Evolutionary conservation across 2,329 filamentous ascomycete species (phyloP).

Genomic region (Dactylellina cionopaga): DNA sequence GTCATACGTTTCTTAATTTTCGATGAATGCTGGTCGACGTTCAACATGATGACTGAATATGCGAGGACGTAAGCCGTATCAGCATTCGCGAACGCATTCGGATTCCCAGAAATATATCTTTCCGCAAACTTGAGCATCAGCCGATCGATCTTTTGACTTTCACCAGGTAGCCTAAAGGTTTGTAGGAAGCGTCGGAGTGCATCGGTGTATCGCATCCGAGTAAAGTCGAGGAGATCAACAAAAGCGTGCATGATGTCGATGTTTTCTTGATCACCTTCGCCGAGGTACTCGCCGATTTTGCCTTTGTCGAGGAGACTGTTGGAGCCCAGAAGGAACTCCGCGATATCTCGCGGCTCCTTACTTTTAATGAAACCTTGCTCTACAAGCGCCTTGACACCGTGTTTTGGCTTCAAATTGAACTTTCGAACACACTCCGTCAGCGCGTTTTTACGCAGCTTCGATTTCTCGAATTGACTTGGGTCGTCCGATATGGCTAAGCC

Average conservation of each 20-base stretch:
- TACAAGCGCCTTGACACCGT: constrained; percentile 84
- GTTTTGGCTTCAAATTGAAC: constrained; percentile 98
- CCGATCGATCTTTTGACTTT: constrained; percentile 98
- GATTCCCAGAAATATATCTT: constrained; percentile 92
- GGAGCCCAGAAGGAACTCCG: constrained; percentile 80
- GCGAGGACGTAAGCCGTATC: constrained; percentile 96
- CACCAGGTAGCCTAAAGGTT: constrained; percentile 91
- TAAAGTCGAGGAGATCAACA: constrained; percentile 93
- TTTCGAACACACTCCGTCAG: constrained; percentile 85
- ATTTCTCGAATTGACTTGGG: constrained; percentile 90
- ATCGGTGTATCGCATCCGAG: constrained; percentile 90
- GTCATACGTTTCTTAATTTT: constrained; percentile 90
- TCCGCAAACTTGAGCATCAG: constrained; percentile 99
- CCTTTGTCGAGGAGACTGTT: constrained; percentile 84
- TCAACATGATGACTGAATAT: constrained; percentile 96
- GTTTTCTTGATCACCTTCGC: constrained; percentile 90
- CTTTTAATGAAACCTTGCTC: constrained; percentile 87
- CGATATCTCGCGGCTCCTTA: constrained; percentile 81
- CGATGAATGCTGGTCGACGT: constrained; percentile 91
- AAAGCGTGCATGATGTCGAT: constrained; percentile 99
- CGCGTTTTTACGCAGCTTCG: constrained; percentile 92
- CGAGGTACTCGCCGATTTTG: constrained; percentile 91
- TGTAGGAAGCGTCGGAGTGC: constrained; percentile 90
- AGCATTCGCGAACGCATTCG: constrained; percentile 96
- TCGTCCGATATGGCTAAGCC: constrained; percentile 75